Evolutionary conservation across 2,329 filamentous ascomycete genomes (phyloP).

Genomic region (Trichoderma gracile): DNA sequence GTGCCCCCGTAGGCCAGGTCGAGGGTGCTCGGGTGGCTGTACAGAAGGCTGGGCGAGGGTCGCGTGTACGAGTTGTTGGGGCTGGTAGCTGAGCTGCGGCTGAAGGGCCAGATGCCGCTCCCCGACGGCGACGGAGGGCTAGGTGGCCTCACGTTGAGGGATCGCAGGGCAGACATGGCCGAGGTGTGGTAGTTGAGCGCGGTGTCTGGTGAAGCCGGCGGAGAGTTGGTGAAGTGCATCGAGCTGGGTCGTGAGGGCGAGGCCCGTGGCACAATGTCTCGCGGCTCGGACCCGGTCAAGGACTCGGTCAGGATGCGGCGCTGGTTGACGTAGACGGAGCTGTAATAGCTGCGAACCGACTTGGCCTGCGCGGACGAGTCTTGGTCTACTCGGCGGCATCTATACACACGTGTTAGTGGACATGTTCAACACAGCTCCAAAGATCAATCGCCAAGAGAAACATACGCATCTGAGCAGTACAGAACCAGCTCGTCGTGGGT

Average conservation of each 20-base stretch:
- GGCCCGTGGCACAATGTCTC: constrained; percentile 64
- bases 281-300: constrained; percentile 49
- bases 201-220: constrained; percentile 49
- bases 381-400: constrained; percentile 58
- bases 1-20: constrained; percentile 45
- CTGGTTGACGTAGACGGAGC: constrained; percentile 36
- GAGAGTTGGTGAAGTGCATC: constrained; percentile 54
- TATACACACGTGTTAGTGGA: constrained; percentile 37
- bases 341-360: constrained; percentile 37
- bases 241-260: constrained; percentile 62
- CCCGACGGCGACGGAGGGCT: constrained; percentile 57
- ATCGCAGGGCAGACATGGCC: constrained; percentile 57
- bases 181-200: constrained; percentile 47
- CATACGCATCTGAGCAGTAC: constrained; percentile 66
- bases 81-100: constrained; percentile 52
- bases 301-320: constrained; percentile 45
- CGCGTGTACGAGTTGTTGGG: constrained; percentile 53
- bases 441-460: constrained; percentile 27
- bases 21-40: constrained; percentile 47
- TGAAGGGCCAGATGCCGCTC: constrained; percentile 56
- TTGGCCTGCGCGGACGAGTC: constrained; percentile 37
- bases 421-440: background rate
- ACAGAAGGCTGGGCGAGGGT: constrained; percentile 46
- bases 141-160: constrained; percentile 54
- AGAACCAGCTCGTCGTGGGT: constrained; percentile 57